phyloP scores from a whole-genome alignment of 2,329 filamentous ascomycete genomes.

The Trichoderma sp. region DNA sequence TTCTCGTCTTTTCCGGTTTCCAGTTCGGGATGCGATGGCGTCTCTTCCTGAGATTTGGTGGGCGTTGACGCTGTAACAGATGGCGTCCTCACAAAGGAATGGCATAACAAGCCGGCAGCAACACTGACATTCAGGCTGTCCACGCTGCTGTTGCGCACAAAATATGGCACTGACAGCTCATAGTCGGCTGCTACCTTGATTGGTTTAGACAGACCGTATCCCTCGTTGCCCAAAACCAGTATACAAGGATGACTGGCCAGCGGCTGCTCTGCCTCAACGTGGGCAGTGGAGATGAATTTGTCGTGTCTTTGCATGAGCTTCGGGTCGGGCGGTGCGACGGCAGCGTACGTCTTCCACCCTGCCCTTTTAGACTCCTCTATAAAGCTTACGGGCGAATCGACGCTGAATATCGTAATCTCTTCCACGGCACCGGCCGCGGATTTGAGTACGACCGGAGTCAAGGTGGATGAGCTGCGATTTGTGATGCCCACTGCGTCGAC shows the following conservation, averaged over 20 bases:
- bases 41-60: neutral
- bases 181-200: constrained; percentile 67
- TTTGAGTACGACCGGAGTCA: constrained; percentile 80
- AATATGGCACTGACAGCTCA: constrained; percentile 65
- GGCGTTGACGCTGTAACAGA: neutral
- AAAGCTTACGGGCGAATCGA: constrained; percentile 69
- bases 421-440: constrained; percentile 88
- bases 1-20: neutral
- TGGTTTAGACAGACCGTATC: constrained; percentile 66
- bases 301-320: constrained; percentile 39
- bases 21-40: neutral
- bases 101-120: constrained; percentile 74
- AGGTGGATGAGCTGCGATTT: constrained; percentile 68
- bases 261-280: constrained; percentile 54
- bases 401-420: constrained; percentile 70
- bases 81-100: constrained; percentile 60
- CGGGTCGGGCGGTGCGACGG: constrained; percentile 55
- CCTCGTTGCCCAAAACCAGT: constrained; percentile 82
- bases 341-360: constrained; percentile 84
- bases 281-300: constrained; percentile 53
- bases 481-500: constrained; percentile 81
- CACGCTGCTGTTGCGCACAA: constrained; percentile 57
- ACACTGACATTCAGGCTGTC: constrained; percentile 95
- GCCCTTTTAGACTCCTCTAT: constrained; percentile 65
- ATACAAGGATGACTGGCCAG: constrained; percentile 67